phyloP scores from a whole-genome alignment of 768 basidiomycete species.

The Amanita subjunquillea region DNA sequence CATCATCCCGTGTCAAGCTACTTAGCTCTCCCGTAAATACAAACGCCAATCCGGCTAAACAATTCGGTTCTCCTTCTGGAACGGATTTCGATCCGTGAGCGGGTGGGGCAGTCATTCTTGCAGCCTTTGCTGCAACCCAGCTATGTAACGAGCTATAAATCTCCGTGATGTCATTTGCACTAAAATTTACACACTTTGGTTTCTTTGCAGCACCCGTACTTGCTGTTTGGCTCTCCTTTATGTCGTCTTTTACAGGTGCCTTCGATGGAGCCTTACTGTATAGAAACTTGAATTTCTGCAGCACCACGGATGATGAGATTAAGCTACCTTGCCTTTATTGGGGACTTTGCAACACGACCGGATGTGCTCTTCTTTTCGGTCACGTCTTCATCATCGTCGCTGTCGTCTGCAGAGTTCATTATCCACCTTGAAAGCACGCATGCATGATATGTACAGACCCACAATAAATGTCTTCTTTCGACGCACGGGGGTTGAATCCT shows the following conservation, averaged over 20 bases:
- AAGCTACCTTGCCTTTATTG: background rate
- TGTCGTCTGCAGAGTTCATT: background rate
- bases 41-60: slow-evolving; percentile 78
- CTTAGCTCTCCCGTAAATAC: slow-evolving; percentile 94
- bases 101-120: slow-evolving; percentile 49
- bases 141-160: background rate
- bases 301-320: too few relatives aligned
- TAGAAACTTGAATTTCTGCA: too few relatives aligned
- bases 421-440: background rate
- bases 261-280: slow-evolving; percentile 23
- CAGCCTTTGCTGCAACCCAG: slow-evolving; percentile 37
- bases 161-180: background rate
- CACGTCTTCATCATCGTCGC: background rate
- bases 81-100: slow-evolving; percentile 62
- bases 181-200: background rate
- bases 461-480: background rate
- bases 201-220: background rate
- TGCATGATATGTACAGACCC: background rate
- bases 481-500: background rate
- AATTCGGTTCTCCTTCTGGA: slow-evolving; percentile 62
- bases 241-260: slow-evolving; percentile 31
- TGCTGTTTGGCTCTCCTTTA: background rate
- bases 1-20: slow-evolving; percentile 82
- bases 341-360: background rate
- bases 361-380: background rate